phyloP scores from a whole-genome alignment of 441 rosid genomes.

The Gossypium schwendimanii region DNA sequence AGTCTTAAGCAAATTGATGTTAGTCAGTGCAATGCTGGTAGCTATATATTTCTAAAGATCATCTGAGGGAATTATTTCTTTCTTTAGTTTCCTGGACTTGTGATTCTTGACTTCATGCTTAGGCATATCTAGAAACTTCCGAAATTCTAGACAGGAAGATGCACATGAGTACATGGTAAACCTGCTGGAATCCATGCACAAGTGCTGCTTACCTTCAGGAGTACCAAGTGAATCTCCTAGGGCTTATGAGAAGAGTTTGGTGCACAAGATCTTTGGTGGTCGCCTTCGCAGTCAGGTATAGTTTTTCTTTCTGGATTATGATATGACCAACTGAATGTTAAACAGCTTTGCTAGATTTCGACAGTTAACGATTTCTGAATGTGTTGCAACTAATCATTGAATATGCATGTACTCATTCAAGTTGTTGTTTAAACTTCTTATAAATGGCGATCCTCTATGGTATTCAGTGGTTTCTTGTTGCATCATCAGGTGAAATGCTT shows the following conservation, averaged over 20 bases:
- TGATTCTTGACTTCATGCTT: conserved; percentile 30
- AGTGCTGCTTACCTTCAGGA: conserved; percentile 93
- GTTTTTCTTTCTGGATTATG: background rate
- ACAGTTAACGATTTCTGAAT: background rate
- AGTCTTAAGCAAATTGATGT: background rate
- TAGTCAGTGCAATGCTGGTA: background rate
- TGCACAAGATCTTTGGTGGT: conserved; percentile 93
- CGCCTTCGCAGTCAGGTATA: conserved; percentile 84
- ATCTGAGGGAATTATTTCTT: background rate
- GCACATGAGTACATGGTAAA: conserved; percentile 97
- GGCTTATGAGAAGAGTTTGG: conserved; percentile 91
- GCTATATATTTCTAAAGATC: background rate
- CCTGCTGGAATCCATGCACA: conserved; percentile 94
- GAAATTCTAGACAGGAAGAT: conserved; percentile 80
- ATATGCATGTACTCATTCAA: background rate
- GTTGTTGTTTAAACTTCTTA: background rate
- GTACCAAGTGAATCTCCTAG: conserved; percentile 83
- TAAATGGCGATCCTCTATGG: background rate
- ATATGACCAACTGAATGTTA: background rate
- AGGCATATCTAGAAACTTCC: conserved; percentile 84
- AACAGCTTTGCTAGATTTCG: background rate
- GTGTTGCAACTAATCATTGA: background rate
- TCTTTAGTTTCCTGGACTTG: conserved; percentile 10
- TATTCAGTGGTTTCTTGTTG: conserved; percentile 9
- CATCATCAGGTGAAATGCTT: conserved; percentile 70